Evolutionary conservation across 305 asterid genomes (phyloP), one percentile per base, ranked within the genome.

Genomic region (Plantago coronopus): DNA sequence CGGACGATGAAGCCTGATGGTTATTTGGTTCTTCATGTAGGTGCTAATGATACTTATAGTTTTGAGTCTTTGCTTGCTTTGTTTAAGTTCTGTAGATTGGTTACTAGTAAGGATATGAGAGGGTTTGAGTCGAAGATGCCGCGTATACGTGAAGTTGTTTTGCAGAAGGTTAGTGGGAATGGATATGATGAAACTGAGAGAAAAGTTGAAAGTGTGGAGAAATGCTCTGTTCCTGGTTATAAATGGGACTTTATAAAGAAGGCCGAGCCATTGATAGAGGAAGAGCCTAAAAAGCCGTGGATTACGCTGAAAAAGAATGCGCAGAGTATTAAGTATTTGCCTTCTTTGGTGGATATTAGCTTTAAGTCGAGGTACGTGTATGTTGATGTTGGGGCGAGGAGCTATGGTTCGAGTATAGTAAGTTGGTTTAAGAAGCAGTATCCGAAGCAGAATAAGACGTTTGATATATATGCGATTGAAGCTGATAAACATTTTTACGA

Each of bases 341-440:
- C 97, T 1, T 71, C 94, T 15, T 83, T 89, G 94, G 96, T 72
- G 13, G 98, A 89, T 69, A 79, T 91, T 27, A 91, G 81, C 62
- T 91, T 89, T 47, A 91, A 83, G 87, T 82, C 73, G 44, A 78
- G 83, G 53, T 91, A 91, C 13, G 82, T 91, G 4, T 93, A 93
- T 48, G 81, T 93, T 34, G 98, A 93, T 75, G 98, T 93, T 45
- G 98, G 98, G 37, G 75, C 95, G 6, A 79, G 98, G 69, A 89
- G 98, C 78, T 93, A 93, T 7, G 98, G 98, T 6, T 93, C 97
- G 3, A 93, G 98, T 74, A 93, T 93, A 14, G 97, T 89, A 64
- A 89, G 98, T 69, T 93, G 98, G 98, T 93, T 93, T 38, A 91
- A 89, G 84, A 91, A 91, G 78, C 97, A 89, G 66, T 91, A 91